Evolutionary conservation across 2,329 filamentous ascomycete species (phyloP).

Genomic region (Colletotrichum tanaceti): DNA sequence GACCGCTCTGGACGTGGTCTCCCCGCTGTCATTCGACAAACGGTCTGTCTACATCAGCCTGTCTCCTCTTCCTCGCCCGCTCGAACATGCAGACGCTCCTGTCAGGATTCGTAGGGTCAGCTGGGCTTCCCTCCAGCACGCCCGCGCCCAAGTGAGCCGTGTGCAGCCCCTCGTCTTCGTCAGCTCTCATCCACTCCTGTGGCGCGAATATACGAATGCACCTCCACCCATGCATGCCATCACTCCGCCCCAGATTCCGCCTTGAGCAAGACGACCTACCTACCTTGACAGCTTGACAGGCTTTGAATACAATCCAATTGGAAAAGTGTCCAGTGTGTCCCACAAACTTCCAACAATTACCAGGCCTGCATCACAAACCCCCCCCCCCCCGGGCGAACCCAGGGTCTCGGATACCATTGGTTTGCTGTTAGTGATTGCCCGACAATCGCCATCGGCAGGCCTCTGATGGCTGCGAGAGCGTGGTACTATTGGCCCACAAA

Average conservation of each 20-base stretch:
- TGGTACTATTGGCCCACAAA: constrained; percentile 15
- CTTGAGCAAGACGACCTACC: background rate
- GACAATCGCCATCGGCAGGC: constrained; percentile 13
- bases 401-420: constrained; percentile 3
- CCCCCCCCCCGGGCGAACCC: background rate
- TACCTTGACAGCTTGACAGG: too few relatives aligned
- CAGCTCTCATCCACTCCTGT: constrained; percentile 30
- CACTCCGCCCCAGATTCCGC: constrained; percentile 29
- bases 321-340: background rate
- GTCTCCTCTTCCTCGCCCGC: background rate
- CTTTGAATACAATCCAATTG: background rate
- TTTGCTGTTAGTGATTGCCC: background rate
- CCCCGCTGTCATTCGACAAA: constrained; percentile 25
- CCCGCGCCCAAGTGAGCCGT: background rate
- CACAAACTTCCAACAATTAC: constrained; percentile 19
- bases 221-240: constrained; percentile 12
- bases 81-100: background rate
- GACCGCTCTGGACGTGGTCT: constrained; percentile 12
- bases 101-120: constrained; percentile 22
- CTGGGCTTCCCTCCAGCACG: constrained; percentile 1
- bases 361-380: background rate
- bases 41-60: constrained; percentile 18
- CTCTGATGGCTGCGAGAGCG: constrained; percentile 6
- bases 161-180: constrained; percentile 24
- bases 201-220: constrained; percentile 22